Base-by-base conservation (phyloP, 228 moss, liverwort and hornwort species). In the Sphagnum fallax region DNA sequence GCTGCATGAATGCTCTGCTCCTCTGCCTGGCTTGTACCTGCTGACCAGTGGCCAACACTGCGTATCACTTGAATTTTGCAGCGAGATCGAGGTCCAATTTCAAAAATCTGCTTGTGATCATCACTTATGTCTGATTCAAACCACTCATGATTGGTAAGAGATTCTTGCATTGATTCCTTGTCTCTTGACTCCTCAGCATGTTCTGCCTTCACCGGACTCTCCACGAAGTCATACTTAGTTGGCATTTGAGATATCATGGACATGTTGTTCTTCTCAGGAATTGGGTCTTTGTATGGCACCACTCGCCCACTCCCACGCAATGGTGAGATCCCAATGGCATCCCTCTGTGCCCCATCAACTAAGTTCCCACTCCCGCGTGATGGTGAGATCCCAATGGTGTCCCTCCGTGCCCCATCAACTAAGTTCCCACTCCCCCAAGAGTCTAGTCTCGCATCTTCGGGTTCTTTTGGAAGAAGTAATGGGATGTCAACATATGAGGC, bases 41-140 rank as follows among this genome's bases (percentile, higher is more conserved):
- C 84, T 48, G 84, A 84, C 84, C 84, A 84, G 61, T 84, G 84
- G 6, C 80, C 84, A 49, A 66, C 80, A 15, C 84, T 84, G 64
- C 84, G 84, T 60, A 84, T 73, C 63, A 84, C 84, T 68, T 84
- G 84, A 51, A 80, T 80, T 68, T 69, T 80, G 68, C 84, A 84
- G 48, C 67, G 70, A 18, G 75, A 75, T 15, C 73, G 84, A 16
- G 80, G 77, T 14, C 84, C 84, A 7, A 84, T 64, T 65, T 75
- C 84, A 49, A 80, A 77, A 16, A 83, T 15, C 70, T 74, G 77
- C 32, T 32, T 32, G 32, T 32, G 32, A 32, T 32, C 32, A 32
- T 32, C 32, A 32, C 32, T 32, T 32, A 32, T 32, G 32, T 32
- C 32, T 32, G 32, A 32, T 2, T 32, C 32, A 32, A 32, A 32